These are phyloP conservation scores for Alisma plantagoaquatica DNA, from an alignment of 106 monocot species.

Conservation along the genomic window DNA sequence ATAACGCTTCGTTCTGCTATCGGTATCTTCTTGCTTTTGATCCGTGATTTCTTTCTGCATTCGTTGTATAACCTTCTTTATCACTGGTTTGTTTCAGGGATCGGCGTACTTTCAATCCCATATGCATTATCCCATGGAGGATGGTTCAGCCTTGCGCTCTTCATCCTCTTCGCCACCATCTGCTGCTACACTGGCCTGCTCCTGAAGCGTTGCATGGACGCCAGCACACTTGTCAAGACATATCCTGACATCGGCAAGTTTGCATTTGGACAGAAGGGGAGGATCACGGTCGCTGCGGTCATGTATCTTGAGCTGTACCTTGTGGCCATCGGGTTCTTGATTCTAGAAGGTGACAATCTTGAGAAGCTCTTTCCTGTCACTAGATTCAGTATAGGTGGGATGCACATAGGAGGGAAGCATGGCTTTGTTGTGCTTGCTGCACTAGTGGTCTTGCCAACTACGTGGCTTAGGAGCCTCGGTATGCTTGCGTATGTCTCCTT, in stretches of 20 bases:
- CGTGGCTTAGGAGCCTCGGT: constrained; percentile 63
- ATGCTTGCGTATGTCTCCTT: constrained; percentile 54
- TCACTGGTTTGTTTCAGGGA: constrained; percentile 29
- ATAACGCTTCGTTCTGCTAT: neutral
- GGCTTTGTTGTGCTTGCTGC: constrained; percentile 49
- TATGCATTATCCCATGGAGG: constrained; percentile 73
- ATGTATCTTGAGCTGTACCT: constrained; percentile 87
- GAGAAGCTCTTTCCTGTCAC: constrained; percentile 56
- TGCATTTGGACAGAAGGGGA: constrained; percentile 67
- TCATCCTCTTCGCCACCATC: constrained; percentile 31
- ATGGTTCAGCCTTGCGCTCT: constrained; percentile 65
- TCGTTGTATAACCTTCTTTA: neutral
- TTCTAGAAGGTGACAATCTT: constrained; percentile 78
- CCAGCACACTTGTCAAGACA: constrained; percentile 43
- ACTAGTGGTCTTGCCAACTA: constrained; percentile 57
- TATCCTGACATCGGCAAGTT: constrained; percentile 86
- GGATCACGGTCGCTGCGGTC: constrained; percentile 37
- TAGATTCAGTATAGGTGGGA: constrained; percentile 11
- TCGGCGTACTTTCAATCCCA: constrained; percentile 78
- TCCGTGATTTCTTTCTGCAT: neutral
- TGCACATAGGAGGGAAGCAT: constrained; percentile 42
- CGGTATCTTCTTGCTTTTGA: neutral
- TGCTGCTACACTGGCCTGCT: constrained; percentile 79
- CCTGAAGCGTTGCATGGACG: constrained; percentile 66
- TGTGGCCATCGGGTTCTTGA: constrained; percentile 60